These are phyloP conservation scores for Scheffersomyces quercinus DNA, from an alignment of 1,139 yeast genomes.

Conservation along the genomic window DNA sequence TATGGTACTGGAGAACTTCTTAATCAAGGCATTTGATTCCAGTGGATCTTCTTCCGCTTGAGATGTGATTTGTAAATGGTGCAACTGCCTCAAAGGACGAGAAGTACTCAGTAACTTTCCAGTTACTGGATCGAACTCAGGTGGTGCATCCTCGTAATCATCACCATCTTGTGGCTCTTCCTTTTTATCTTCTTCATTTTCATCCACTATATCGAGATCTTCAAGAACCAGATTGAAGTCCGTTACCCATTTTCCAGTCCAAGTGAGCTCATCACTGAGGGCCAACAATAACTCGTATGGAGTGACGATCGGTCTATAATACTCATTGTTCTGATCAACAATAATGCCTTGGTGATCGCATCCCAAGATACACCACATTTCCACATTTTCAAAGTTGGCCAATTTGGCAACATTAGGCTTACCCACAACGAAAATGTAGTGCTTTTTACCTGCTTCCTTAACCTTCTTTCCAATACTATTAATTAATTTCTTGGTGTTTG, in stretches of 20 bases:
- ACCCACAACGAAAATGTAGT: conserved; percentile 92
- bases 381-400: conserved; percentile 91
- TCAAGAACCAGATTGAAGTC: conserved; percentile 62
- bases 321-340: conserved; percentile 73
- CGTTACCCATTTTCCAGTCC: conserved; percentile 94
- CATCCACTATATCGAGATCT: conserved; percentile 23
- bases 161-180: conserved; percentile 15
- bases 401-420: conserved; percentile 97
- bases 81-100: conserved; percentile 68
- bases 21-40: conserved; percentile 40
- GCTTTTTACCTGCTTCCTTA: conserved; percentile 80
- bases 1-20: conserved; percentile 60
- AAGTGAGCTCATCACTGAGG: conserved; percentile 65
- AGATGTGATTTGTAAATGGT: conserved; percentile 60
- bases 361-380: conserved; percentile 91
- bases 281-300: conserved; percentile 91
- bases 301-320: conserved; percentile 86
- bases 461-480: conserved; percentile 62
- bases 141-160: conserved; percentile 62
- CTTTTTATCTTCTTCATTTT: conserved; percentile 14
- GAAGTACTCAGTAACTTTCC: conserved; percentile 71
- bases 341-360: conserved; percentile 94
- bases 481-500: conserved; percentile 66
- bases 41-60: conserved; percentile 22
- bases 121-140: conserved; percentile 86